These are phyloP conservation scores for Nitzschia putrida DNA, from an alignment of 108 stramenopile species.

Conservation along the genomic window DNA sequence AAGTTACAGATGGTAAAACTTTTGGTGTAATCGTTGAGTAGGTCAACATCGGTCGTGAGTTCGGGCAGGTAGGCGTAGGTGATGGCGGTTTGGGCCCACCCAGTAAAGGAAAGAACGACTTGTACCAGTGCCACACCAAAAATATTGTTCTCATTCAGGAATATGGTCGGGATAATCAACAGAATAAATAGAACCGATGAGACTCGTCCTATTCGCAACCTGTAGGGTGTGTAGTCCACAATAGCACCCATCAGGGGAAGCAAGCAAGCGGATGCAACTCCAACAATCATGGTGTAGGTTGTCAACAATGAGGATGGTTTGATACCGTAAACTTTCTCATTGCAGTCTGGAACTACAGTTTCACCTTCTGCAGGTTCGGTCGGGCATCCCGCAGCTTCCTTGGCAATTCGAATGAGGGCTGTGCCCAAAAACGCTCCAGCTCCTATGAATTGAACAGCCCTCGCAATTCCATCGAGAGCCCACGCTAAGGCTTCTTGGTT, in stretches of 20 bases:
- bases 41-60: slow-evolving; percentile 52
- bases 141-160: slow-evolving; percentile 61
- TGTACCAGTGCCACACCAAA: slow-evolving; percentile 46
- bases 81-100: slow-evolving; percentile 68
- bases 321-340: slow-evolving; percentile 57
- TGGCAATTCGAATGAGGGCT: slow-evolving; percentile 64
- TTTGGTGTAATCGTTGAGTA: slow-evolving; percentile 53
- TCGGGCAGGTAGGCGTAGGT: slow-evolving; percentile 79
- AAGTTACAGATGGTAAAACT: slow-evolving; percentile 61
- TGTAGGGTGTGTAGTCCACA: slow-evolving; percentile 69
- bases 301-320: slow-evolving; percentile 77
- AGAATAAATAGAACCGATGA: slow-evolving; percentile 44
- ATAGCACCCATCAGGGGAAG: slow-evolving; percentile 69
- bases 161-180: slow-evolving; percentile 56
- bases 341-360: slow-evolving; percentile 50
- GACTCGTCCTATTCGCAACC: slow-evolving; percentile 50
- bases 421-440: slow-evolving; percentile 69
- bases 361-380: slow-evolving; percentile 46
- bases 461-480: slow-evolving; percentile 55
- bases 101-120: slow-evolving; percentile 50
- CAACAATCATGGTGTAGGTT: slow-evolving; percentile 62
- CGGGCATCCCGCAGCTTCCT: slow-evolving; percentile 58
- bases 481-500: slow-evolving; percentile 71
- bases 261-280: slow-evolving; percentile 45
- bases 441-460: slow-evolving; percentile 50